phyloP scores from a whole-genome alignment of 495 filamentous ascomycete genomes.

The Aspergillus ostianus region DNA sequence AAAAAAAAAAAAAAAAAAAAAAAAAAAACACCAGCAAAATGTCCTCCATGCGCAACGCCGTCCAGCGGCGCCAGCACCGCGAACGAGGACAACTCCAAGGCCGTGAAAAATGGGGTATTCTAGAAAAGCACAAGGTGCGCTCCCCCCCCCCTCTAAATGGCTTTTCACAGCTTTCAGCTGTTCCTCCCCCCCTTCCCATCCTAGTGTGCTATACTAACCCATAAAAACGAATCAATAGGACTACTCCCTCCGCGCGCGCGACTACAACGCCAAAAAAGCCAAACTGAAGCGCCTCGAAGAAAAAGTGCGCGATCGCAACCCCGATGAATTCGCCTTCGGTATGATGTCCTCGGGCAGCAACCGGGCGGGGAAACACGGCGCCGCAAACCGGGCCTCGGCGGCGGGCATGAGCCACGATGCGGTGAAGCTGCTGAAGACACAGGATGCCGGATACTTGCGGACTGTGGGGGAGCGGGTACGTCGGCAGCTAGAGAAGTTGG shows the following conservation, averaged over 20 bases:
- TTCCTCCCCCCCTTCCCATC: too few relatives aligned
- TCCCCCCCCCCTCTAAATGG: background rate
- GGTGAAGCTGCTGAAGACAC: constrained; percentile 89
- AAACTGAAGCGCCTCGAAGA: constrained; percentile 72
- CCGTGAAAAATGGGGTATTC: constrained; percentile 77
- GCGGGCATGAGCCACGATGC: constrained; percentile 59
- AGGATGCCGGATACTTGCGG: constrained; percentile 86
- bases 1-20: too few relatives aligned
- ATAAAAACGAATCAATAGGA: constrained; percentile 55
- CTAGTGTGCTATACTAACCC: constrained; percentile 14
- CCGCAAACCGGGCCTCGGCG: constrained; percentile 43
- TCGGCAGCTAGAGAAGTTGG: constrained; percentile 57
- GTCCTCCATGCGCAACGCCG: constrained; percentile 82
- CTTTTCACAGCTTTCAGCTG: too few relatives aligned
- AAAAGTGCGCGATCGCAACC: constrained; percentile 84
- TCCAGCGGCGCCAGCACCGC: constrained; percentile 72
- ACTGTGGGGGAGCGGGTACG: constrained; percentile 60
- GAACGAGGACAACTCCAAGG: constrained; percentile 85
- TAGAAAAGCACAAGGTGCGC: constrained; percentile 81
- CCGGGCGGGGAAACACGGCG: constrained; percentile 59
- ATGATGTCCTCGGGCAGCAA: constrained; percentile 65
- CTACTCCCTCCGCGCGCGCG: constrained; percentile 85
- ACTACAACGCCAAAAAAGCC: constrained; percentile 84
- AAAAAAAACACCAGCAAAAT: constrained; percentile 43
- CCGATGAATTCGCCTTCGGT: constrained; percentile 93